Percentiles rank a stretch among this genome's conserved stretches.
These are phyloP conservation scores for Macrolepiota albuminosa DNA, from an alignment of 768 basidiomycete genomes.

Conservation along the genomic window DNA sequence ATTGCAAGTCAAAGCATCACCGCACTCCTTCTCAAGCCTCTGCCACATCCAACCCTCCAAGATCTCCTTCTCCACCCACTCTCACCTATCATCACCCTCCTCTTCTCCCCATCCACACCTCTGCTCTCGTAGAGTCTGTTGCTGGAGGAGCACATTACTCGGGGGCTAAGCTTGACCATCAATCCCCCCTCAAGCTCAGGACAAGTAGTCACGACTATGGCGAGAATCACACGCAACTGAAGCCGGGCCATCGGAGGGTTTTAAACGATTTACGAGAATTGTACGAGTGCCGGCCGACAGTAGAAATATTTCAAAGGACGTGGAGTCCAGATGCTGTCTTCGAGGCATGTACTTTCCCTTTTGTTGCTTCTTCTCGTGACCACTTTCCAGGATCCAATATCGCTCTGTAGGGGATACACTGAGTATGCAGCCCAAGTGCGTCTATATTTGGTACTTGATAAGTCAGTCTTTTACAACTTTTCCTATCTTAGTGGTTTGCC, in stretches of 20 bases:
- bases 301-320: conserved; percentile 46
- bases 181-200: conserved; percentile 29
- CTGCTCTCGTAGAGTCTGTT: conserved; percentile 51
- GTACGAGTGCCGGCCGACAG: conserved; percentile 49
- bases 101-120: conserved; percentile 42
- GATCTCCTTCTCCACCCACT: conserved; percentile 36
- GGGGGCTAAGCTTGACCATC: conserved; percentile 39
- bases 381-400: conserved; percentile 41
- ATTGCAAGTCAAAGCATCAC: conserved; percentile 5
- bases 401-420: conserved; percentile 42
- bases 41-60: conserved; percentile 13
- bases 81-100: conserved; percentile 44
- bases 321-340: conserved; percentile 53
- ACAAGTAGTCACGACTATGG: conserved; percentile 30
- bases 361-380: background rate
- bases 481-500: conserved; percentile 40
- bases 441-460: background rate
- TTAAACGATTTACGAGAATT: conserved; percentile 56
- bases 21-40: conserved; percentile 18
- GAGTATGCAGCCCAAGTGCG: conserved; percentile 53
- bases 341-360: conserved; percentile 34
- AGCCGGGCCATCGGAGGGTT: conserved; percentile 40
- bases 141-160: conserved; percentile 63
- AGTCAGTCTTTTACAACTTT: background rate
- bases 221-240: conserved; percentile 32